Evolutionary conservation across 805 yeast species (phyloP).

Genomic region (Saccharomycodes ludwigii): DNA sequence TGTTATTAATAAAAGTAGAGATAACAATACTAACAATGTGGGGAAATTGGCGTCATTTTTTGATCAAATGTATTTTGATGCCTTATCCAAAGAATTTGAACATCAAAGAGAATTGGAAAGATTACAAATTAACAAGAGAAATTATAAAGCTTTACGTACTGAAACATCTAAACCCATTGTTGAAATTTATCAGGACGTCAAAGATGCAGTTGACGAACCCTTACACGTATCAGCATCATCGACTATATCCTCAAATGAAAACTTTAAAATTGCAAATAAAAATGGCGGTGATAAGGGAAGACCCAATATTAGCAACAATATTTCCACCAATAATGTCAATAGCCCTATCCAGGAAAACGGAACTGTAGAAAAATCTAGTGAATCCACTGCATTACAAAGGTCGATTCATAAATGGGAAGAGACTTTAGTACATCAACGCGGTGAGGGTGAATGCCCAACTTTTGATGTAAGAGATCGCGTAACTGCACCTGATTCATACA

Average conservation of each 20-base stretch:
- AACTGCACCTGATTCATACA: no score
- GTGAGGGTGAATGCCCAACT: no score
- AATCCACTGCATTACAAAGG: neutral
- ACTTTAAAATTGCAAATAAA: constrained; percentile 12
- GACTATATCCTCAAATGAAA: no score
- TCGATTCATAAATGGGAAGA: neutral
- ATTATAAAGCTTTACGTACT: constrained; percentile 58
- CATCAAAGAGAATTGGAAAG: constrained; percentile 75
- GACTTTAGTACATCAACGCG: no score
- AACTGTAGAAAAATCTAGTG: neutral
- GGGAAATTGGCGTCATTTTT: constrained; percentile 53
- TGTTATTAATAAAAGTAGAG: constrained; percentile 9
- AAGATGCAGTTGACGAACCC: constrained; percentile 69
- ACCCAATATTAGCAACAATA: no score
- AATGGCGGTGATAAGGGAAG: no score
- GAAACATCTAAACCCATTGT: constrained; percentile 76
- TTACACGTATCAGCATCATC: no score
- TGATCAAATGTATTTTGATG: constrained; percentile 68
- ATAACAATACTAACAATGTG: constrained; percentile 31
- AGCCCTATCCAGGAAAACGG: neutral
- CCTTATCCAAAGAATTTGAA: constrained; percentile 74
- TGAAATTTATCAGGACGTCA: constrained; percentile 76
- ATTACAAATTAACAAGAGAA: constrained; percentile 42
- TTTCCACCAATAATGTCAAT: no score
- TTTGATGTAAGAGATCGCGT: no score